These are phyloP conservation scores for Aaosphaeria arxii DNA, from an alignment of 2,329 filamentous ascomycete species.

Conservation along the genomic window DNA sequence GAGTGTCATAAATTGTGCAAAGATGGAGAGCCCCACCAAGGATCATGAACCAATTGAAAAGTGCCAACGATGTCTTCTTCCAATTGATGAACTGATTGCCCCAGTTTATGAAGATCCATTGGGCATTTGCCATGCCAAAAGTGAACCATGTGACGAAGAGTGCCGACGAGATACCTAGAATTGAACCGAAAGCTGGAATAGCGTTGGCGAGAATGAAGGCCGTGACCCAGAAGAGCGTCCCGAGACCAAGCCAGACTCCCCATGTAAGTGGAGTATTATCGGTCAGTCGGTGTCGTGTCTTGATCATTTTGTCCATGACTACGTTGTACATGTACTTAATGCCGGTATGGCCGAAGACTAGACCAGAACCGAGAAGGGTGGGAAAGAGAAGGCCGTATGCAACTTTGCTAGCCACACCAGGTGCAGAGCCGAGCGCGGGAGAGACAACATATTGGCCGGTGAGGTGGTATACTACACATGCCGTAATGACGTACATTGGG, in stretches of 20 bases:
- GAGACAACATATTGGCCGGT: neutral
- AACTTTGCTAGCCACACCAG: neutral
- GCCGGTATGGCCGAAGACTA: constrained; percentile 65
- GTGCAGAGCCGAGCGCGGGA: neutral
- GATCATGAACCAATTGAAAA: constrained; percentile 1
- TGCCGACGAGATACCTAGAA: constrained; percentile 57
- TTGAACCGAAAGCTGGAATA: constrained; percentile 64
- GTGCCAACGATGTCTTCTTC: constrained; percentile 14
- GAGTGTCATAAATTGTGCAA: no score
- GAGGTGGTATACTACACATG: neutral
- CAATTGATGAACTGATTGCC: constrained; percentile 32
- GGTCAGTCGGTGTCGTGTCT: neutral
- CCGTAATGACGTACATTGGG: neutral
- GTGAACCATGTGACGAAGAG: constrained; percentile 67
- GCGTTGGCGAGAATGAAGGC: constrained; percentile 66
- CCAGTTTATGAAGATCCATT: constrained; percentile 32
- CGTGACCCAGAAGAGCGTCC: constrained; percentile 52
- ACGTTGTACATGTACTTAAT: constrained; percentile 62
- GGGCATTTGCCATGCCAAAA: constrained; percentile 23
- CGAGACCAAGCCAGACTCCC: constrained; percentile 28
- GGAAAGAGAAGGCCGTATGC: constrained; percentile 63
- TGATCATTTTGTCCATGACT: constrained; percentile 50
- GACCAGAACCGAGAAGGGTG: constrained; percentile 66
- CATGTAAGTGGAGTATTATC: constrained; percentile 17
- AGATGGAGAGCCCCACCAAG: neutral